These are phyloP conservation scores for Blastocystis hominis DNA, from an alignment of 352 stramenopile genomes.

Conservation along the genomic window DNA sequence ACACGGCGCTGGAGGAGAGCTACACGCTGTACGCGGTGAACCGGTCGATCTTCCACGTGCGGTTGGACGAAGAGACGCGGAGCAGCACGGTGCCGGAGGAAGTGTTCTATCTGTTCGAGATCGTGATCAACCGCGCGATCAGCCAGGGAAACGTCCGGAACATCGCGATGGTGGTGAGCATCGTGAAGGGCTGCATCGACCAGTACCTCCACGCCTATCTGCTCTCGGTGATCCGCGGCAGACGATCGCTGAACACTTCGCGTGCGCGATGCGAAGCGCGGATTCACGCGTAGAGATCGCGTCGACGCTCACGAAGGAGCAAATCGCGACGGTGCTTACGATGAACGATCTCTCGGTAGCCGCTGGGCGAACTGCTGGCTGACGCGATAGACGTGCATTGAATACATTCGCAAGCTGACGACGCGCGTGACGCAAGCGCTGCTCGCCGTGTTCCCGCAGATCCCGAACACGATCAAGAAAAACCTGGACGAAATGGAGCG, in stretches of 20 bases:
- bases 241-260: not conserved
- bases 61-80: not conserved
- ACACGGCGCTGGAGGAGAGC: conserved; percentile 11
- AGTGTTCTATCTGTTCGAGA: conserved; percentile 32
- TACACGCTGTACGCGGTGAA: conserved; percentile 34
- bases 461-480: not conserved
- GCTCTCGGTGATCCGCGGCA: not conserved
- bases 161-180: conserved; percentile 10
- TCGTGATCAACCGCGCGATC: not conserved
- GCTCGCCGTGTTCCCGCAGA: not conserved
- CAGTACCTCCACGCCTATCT: conserved; percentile 25
- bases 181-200: conserved; percentile 40
- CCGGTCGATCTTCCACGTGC: conserved; percentile 11
- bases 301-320: not conserved
- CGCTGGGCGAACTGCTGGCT: not conserved
- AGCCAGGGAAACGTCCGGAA: conserved; percentile 17
- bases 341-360: conserved; percentile 16
- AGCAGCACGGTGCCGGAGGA: not conserved
- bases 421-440: not conserved
- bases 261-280: not conserved
- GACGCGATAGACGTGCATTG: not conserved
- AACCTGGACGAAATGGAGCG: not conserved
- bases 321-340: not conserved
- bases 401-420: not conserved
- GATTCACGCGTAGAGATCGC: not conserved